phyloP scores from a whole-genome alignment of 305 asterid species.

The Plantago coronopus region DNA sequence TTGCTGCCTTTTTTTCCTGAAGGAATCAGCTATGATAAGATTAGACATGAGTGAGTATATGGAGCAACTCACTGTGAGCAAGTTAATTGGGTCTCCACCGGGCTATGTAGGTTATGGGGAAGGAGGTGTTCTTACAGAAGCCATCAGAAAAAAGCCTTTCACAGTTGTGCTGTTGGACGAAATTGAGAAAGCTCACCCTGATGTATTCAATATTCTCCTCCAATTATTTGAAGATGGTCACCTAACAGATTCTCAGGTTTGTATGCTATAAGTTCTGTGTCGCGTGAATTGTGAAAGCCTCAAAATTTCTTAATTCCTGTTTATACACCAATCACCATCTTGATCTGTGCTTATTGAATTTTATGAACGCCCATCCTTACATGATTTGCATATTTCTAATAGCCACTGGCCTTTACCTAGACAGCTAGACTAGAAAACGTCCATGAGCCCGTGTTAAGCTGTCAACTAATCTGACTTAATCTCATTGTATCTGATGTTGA shows the following conservation, averaged over 20 bases:
- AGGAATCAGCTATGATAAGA: constrained; percentile 92
- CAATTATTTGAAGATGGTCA: constrained; percentile 97
- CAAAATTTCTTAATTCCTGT: no score
- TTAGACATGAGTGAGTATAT: constrained; percentile 98
- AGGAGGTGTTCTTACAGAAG: constrained; percentile 91
- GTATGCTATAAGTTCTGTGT: neutral
- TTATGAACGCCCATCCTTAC: no score
- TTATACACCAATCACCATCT: no score
- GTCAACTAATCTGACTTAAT: no score
- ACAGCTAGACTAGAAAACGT: no score
- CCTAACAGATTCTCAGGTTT: constrained; percentile 95
- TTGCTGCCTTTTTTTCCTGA: constrained; percentile 16
- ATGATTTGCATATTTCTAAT: no score
- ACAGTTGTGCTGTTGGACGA: constrained; percentile 87
- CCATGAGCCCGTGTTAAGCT: no score
- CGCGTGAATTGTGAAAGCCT: neutral
- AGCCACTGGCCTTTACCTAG: no score
- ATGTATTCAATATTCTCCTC: constrained; percentile 85
- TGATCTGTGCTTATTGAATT: no score
- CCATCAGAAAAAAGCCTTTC: constrained; percentile 81
- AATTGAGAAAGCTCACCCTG: constrained; percentile 96
- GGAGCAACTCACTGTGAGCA: constrained; percentile 98
- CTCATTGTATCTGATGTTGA: no score
- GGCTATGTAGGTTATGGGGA: constrained; percentile 95
- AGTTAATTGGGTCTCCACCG: constrained; percentile 98